Evolutionary conservation across 352 stramenopile species (phyloP).

Genomic region (Globisporangium cederbergense): DNA sequence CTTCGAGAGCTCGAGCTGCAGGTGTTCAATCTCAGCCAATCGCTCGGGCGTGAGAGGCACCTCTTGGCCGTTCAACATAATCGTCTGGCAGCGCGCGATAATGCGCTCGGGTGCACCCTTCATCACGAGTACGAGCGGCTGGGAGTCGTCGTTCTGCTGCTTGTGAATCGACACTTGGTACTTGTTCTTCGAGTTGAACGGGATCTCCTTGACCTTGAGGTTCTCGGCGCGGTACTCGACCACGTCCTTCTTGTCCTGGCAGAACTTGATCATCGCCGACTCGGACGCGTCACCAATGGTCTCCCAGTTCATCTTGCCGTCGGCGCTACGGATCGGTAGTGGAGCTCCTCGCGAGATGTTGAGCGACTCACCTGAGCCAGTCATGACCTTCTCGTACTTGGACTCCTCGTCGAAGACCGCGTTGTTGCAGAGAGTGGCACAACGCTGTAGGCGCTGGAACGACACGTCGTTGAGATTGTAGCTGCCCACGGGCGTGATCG

Average conservation of each 20-base stretch:
- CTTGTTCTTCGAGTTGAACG: constrained; percentile 88
- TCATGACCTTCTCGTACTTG: constrained; percentile 22
- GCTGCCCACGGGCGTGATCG: constrained; percentile 60
- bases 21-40: constrained; percentile 57
- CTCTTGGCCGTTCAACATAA: constrained; percentile 61
- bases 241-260: constrained; percentile 67
- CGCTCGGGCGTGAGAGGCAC: constrained; percentile 80
- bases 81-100: constrained; percentile 85
- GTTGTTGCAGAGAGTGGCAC: constrained; percentile 89
- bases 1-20: constrained; percentile 54
- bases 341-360: constrained; percentile 18
- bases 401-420: constrained; percentile 79
- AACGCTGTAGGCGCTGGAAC: constrained; percentile 72
- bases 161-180: constrained; percentile 81
- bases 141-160: constrained; percentile 67
- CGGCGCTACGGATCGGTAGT: constrained; percentile 10
- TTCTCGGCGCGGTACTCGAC: constrained; percentile 65
- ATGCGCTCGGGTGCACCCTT: constrained; percentile 97
- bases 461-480: constrained; percentile 48
- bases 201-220: constrained; percentile 77
- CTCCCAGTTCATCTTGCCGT: constrained; percentile 30
- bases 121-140: constrained; percentile 81
- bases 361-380: constrained; percentile 13
- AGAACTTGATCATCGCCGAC: constrained; percentile 87
- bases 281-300: constrained; percentile 79